These are phyloP conservation scores for Paramecium tetraurelia DNA, from an alignment of 73 alveolate genomes.

Conservation along the genomic window DNA sequence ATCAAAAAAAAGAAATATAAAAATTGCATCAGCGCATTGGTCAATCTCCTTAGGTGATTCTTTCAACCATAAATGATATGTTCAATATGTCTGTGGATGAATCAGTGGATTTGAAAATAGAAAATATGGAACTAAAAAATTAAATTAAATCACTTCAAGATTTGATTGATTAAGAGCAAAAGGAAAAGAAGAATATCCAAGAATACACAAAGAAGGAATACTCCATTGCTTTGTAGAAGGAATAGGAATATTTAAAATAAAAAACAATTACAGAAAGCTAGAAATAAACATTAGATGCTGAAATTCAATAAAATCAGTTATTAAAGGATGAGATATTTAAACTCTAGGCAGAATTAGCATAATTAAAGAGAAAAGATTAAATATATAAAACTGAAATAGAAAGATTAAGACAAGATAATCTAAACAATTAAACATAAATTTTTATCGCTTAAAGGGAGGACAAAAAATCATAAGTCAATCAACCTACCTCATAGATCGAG, in stretches of 20 bases:
- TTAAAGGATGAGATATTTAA: neutral
- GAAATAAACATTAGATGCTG: neutral
- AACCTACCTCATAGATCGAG: neutral
- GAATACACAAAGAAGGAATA: neutral
- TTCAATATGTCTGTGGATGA: neutral
- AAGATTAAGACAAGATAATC: neutral
- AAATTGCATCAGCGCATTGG: neutral
- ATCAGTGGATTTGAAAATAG: neutral
- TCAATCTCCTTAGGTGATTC: neutral
- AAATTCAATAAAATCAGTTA: neutral
- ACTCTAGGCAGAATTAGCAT: neutral
- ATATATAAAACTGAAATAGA: neutral
- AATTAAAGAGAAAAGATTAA: neutral
- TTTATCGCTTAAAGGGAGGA: neutral
- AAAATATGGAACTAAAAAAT: neutral
- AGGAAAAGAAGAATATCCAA: neutral
- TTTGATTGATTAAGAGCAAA: neutral
- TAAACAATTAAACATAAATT: neutral
- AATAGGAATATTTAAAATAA: neutral
- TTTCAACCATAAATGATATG: neutral
- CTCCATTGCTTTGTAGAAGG: neutral
- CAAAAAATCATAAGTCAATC: neutral
- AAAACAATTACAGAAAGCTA: neutral
- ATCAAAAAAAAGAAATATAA: neutral
- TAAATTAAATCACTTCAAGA: neutral